Percentiles rank a stretch among this genome's conserved stretches.
Conservation (phyloP, 2,329 filamentous ascomycete species). For the Apiospora saccharicola region DNA sequence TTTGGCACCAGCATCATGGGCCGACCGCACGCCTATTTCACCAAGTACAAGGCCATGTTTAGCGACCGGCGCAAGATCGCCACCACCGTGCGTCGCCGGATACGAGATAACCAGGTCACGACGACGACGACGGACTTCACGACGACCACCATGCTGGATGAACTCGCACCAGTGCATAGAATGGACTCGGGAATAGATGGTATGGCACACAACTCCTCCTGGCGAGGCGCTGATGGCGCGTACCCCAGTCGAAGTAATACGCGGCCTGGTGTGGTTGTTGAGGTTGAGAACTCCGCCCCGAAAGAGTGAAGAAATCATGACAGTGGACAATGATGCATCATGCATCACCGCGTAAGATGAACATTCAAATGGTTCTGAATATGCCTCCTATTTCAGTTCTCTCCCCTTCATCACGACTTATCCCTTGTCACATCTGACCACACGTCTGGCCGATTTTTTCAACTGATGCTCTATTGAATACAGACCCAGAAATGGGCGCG, state of each 20-base stretch:
- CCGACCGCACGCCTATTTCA: neutral
- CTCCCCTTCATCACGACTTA: neutral
- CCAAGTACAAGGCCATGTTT: neutral
- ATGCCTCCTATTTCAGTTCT: neutral
- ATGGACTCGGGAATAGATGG: neutral
- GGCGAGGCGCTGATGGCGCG: neutral
- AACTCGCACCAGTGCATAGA: neutral
- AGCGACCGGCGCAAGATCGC: conserved; percentile 3
- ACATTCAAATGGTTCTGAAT: neutral
- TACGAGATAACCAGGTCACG: neutral
- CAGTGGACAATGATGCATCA: neutral
- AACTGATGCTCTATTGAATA: neutral
- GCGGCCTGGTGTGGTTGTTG: neutral
- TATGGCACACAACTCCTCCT: neutral
- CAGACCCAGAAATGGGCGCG: neutral
- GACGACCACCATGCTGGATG: neutral
- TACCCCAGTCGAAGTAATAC: neutral
- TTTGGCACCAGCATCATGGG: neutral
- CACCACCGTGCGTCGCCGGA: neutral
- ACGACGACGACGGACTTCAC: neutral
- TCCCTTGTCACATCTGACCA: neutral
- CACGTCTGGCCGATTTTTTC: neutral
- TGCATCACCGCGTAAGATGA: neutral
- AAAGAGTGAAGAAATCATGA: neutral
- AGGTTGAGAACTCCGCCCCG: neutral